Conservation (phyloP, 2,329 filamentous ascomycete species). For the Sclerotinia spermophila region DNA sequence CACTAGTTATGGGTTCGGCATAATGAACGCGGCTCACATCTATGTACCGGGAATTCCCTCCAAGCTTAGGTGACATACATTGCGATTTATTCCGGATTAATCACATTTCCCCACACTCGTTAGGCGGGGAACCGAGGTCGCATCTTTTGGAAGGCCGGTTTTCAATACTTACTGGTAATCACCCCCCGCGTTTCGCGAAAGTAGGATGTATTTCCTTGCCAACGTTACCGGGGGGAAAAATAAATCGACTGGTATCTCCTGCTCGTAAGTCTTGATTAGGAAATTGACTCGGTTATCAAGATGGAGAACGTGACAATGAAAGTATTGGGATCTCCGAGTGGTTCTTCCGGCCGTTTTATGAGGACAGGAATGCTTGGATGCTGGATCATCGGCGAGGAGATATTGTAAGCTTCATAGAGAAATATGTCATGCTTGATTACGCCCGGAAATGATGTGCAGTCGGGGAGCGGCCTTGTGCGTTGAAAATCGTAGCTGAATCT, state of each 20-base stretch:
- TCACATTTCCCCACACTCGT: slow-evolving; percentile 9
- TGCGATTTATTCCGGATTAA: background rate
- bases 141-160: background rate
- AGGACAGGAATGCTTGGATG: background rate
- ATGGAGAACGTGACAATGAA: slow-evolving; percentile 10
- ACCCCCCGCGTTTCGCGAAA: slow-evolving; percentile 15
- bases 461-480: background rate
- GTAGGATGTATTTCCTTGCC: background rate
- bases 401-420: slow-evolving; percentile 11
- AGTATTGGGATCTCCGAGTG: background rate
- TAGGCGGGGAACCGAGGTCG: background rate
- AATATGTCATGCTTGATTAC: slow-evolving; percentile 14
- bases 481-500: slow-evolving; percentile 1
- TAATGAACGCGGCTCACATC: slow-evolving; percentile 5
- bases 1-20: background rate
- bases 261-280: slow-evolving; percentile 16
- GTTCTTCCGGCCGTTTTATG: slow-evolving; percentile 14
- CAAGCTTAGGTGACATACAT: background rate
- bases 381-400: slow-evolving; percentile 15
- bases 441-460: slow-evolving; percentile 13
- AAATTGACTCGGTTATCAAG: background rate
- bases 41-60: slow-evolving; percentile 1
- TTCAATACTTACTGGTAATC: background rate
- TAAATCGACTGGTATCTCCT: slow-evolving; percentile 3
- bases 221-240: slow-evolving; percentile 8